Evolutionary conservation across 768 basidiomycete species (phyloP).

Genomic region (Mycena epipterygia): DNA sequence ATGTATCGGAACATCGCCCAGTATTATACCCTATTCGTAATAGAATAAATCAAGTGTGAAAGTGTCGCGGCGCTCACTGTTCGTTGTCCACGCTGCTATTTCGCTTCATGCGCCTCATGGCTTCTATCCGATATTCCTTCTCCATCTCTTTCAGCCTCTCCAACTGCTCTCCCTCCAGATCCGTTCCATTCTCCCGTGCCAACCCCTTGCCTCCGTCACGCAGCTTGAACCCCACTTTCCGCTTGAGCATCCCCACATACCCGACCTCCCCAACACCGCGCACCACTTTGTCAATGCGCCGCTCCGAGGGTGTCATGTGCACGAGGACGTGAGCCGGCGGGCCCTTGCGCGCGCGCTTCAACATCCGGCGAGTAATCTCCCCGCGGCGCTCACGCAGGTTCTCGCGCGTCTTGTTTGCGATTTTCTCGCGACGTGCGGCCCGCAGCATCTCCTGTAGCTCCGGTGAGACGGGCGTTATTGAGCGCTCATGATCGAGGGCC

Average conservation of each 20-base stretch:
- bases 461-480: conserved; percentile 57
- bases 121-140: conserved; percentile 28
- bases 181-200: conserved; percentile 36
- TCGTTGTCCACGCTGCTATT: background rate
- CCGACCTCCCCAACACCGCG: conserved; percentile 75
- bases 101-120: conserved; percentile 4
- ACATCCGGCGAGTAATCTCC: conserved; percentile 65
- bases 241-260: conserved; percentile 78
- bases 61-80: background rate
- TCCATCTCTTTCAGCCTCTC: conserved; percentile 48
- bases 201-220: conserved; percentile 32
- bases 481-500: conserved; percentile 57
- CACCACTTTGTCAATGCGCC: conserved; percentile 63
- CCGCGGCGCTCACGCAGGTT: conserved; percentile 73
- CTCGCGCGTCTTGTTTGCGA: conserved; percentile 76
- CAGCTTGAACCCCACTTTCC: conserved; percentile 64
- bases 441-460: conserved; percentile 63
- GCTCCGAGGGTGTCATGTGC: conserved; percentile 63
- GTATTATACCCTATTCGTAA: too few species aligned
- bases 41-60: too few species aligned
- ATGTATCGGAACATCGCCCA: too few species aligned
- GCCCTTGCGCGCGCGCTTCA: conserved; percentile 62
- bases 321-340: conserved; percentile 75
- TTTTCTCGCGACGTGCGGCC: conserved; percentile 70
- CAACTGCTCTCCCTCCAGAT: conserved; percentile 52